These are phyloP conservation scores for Apiospora arundinis DNA, from an alignment of 2,329 filamentous ascomycete species.

Conservation along the genomic window DNA sequence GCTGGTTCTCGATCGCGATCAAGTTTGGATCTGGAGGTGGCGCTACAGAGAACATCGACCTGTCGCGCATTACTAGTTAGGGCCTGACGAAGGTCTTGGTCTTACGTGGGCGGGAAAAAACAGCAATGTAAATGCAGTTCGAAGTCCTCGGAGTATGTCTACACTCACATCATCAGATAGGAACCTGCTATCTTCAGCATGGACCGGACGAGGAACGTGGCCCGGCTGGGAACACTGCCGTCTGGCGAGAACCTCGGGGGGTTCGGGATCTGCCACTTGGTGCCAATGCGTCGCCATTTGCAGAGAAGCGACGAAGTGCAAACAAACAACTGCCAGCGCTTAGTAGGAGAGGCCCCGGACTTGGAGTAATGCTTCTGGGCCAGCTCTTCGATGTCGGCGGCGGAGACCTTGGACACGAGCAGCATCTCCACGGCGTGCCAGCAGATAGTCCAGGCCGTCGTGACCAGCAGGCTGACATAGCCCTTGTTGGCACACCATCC, in stretches of 20 bases:
- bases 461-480: not conserved
- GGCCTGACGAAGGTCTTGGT: no score
- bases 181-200: not conserved
- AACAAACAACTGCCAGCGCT: not conserved
- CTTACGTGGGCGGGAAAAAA: no score
- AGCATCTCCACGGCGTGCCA: conserved; percentile 18
- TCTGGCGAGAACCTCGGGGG: conserved; percentile 1
- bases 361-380: not conserved
- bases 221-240: not conserved
- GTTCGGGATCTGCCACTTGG: conserved; percentile 9
- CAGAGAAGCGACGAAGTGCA: conserved; percentile 1
- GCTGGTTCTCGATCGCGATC: not conserved
- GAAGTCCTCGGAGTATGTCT: not conserved
- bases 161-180: conserved; percentile 3
- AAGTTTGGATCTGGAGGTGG: conserved; percentile 18
- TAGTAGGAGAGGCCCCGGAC: not conserved
- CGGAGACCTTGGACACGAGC: conserved; percentile 12
- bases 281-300: conserved; percentile 21
- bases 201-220: not conserved
- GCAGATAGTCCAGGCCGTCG: conserved; percentile 17
- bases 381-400: not conserved
- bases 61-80: not conserved
- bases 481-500: not conserved
- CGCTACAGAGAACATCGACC: not conserved
- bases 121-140: not conserved